Percentiles rank a stretch among this genome's conserved stretches.
phyloP scores from a whole-genome alignment of 2,329 filamentous ascomycete species.

The Hymenoscyphus linearis region DNA sequence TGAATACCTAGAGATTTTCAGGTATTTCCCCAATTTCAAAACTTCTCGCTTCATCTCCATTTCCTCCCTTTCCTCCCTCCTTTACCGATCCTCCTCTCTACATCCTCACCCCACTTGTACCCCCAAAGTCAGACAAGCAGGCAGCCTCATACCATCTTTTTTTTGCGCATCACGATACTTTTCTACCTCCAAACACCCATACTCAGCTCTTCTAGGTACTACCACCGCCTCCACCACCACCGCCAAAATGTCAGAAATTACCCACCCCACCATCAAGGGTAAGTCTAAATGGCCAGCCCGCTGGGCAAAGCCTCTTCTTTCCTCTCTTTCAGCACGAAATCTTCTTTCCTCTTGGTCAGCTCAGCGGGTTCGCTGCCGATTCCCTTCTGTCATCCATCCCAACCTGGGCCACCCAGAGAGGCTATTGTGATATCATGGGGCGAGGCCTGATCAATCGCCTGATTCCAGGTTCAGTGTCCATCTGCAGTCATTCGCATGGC shows the following conservation, averaged over 20 bases:
- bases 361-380: not conserved
- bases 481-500: constrained; percentile 1
- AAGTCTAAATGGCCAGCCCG: constrained; percentile 28
- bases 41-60: not conserved
- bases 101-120: not conserved
- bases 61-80: not conserved
- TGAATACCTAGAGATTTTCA: too few relatives aligned
- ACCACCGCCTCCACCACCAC: not conserved
- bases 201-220: not conserved
- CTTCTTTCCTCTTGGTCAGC: not conserved
- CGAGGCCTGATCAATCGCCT: not conserved
- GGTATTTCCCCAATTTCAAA: not conserved
- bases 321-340: not conserved
- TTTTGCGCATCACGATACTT: not conserved
- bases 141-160: not conserved
- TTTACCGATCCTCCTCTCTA: not conserved
- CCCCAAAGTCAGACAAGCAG: not conserved
- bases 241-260: constrained; percentile 46
- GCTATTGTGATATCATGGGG: not conserved
- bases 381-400: not conserved
- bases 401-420: not conserved
- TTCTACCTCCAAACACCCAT: not conserved
- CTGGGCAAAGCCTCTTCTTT: not conserved
- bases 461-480: constrained; percentile 2
- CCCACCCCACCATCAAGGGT: constrained; percentile 55